These are phyloP conservation scores for Eugenia klotzschiana DNA, from an alignment of 441 rosid genomes.

Conservation along the genomic window DNA sequence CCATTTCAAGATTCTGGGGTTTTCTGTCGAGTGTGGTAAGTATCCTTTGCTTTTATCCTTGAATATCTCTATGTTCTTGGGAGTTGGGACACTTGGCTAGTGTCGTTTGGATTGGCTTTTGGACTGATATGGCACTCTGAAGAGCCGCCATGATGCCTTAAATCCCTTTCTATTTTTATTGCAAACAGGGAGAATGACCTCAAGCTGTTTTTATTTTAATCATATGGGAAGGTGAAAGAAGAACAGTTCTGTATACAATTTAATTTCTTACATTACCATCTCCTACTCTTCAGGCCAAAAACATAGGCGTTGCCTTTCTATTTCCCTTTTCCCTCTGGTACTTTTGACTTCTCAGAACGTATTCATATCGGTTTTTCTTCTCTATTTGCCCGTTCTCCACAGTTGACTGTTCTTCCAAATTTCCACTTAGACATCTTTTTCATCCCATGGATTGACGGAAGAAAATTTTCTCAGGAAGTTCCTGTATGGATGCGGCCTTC, in stretches of 20 bases:
- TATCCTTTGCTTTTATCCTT: not conserved
- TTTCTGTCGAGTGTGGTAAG: constrained; percentile 54
- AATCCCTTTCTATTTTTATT: not conserved
- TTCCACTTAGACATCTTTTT: not conserved
- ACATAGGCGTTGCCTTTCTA: not conserved
- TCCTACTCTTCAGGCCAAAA: not conserved
- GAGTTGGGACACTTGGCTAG: not conserved
- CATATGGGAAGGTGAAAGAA: not conserved
- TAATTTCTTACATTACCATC: not conserved
- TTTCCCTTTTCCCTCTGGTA: not conserved
- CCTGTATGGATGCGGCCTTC: constrained; percentile 74
- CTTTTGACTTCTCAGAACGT: not conserved
- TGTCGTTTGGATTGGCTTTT: not conserved
- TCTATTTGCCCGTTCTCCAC: not conserved
- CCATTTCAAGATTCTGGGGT: constrained; percentile 88
- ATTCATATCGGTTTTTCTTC: not conserved
- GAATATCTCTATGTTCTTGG: not conserved
- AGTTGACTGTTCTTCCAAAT: not conserved
- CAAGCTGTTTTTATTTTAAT: not conserved
- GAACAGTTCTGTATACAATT: not conserved
- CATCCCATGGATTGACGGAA: not conserved
- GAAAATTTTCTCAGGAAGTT: constrained; percentile 42
- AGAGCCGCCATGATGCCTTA: too few relatives aligned
- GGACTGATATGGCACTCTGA: not conserved
- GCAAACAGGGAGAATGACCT: not conserved